phyloP scores from a whole-genome alignment of 768 basidiomycete species.

The Zangia roseola region DNA sequence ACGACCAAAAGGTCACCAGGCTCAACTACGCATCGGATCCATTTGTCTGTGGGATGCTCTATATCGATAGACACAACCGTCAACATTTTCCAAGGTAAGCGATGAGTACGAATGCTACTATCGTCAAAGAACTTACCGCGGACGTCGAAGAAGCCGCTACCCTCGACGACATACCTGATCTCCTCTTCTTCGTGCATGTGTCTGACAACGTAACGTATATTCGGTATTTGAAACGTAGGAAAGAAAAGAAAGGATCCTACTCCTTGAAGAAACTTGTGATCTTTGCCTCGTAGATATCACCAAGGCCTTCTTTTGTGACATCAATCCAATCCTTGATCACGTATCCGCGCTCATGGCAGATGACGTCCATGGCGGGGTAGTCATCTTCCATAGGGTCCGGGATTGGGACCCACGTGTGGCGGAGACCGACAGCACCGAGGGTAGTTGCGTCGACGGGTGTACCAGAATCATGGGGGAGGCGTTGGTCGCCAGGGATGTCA shows the following conservation, averaged over 20 bases:
- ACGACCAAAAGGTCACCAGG: slow-evolving; percentile 82
- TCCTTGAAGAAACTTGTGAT: slow-evolving; percentile 81
- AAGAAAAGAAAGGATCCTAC: slow-evolving; percentile 38
- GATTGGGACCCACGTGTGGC: slow-evolving; percentile 65
- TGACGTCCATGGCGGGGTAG: slow-evolving; percentile 52
- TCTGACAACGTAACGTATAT: slow-evolving; percentile 35
- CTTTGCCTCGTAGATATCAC: slow-evolving; percentile 77
- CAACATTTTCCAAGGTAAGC: not conserved
- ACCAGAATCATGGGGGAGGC: slow-evolving; percentile 70
- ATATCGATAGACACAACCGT: not conserved
- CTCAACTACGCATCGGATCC: slow-evolving; percentile 75
- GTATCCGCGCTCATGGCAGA: slow-evolving; percentile 69
- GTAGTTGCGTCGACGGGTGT: slow-evolving; percentile 50
- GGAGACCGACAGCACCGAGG: slow-evolving; percentile 59
- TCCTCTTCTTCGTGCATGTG: slow-evolving; percentile 96
- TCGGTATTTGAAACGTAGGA: not conserved
- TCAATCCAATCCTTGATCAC: slow-evolving; percentile 80
- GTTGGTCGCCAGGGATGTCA: slow-evolving; percentile 72
- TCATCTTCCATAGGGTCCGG: slow-evolving; percentile 35
- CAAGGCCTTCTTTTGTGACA: slow-evolving; percentile 72
- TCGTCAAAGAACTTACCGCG: slow-evolving; percentile 50
- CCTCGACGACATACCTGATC: slow-evolving; percentile 80
- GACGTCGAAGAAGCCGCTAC: slow-evolving; percentile 87
- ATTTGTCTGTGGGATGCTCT: slow-evolving; percentile 66
- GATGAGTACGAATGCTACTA: no score